A percentile compares a stretch with the other conserved stretches of the same genome.
phyloP scores from a whole-genome alignment of 2,329 filamentous ascomycete species.

The Colletotrichum gloeosporioides region DNA sequence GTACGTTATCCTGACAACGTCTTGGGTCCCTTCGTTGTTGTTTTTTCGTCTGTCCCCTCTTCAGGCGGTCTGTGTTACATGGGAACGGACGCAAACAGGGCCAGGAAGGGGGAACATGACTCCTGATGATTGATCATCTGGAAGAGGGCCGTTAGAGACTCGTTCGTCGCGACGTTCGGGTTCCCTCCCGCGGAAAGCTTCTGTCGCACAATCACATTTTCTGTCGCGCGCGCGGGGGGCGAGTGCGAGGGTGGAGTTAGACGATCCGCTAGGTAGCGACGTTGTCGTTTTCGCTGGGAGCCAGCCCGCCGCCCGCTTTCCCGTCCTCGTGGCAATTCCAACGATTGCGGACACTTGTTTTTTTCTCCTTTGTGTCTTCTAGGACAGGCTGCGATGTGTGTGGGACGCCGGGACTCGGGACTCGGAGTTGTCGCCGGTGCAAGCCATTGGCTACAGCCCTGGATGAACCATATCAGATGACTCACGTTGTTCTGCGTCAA shows the following conservation, averaged over 20 bases:
- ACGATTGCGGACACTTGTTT: not conserved
- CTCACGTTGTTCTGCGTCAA: not conserved
- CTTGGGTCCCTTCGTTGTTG: not conserved
- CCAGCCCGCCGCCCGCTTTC: not conserved
- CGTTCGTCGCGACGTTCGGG: not conserved
- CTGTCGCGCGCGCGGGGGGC: not conserved
- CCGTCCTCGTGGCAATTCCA: conserved; percentile 11
- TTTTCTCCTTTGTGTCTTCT: not conserved
- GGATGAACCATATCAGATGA: conserved; percentile 15
- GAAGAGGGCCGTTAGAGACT: not conserved
- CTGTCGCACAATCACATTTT: not conserved
- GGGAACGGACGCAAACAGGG: not conserved
- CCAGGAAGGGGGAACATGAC: not conserved
- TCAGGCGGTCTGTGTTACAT: conserved; percentile 6
- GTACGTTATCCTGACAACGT: not conserved
- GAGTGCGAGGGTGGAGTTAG: not conserved
- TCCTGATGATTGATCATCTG: conserved; percentile 11
- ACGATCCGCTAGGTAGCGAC: not conserved
- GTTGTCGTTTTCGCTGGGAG: not conserved
- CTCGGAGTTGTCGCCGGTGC: not conserved
- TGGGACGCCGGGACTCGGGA: not conserved
- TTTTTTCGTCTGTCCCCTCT: not conserved
- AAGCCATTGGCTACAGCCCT: not conserved
- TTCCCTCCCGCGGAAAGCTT: not conserved
- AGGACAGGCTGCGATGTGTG: not conserved